Base-by-base conservation (phyloP, 495 filamentous ascomycete species). In the Cercophora sp. region DNA sequence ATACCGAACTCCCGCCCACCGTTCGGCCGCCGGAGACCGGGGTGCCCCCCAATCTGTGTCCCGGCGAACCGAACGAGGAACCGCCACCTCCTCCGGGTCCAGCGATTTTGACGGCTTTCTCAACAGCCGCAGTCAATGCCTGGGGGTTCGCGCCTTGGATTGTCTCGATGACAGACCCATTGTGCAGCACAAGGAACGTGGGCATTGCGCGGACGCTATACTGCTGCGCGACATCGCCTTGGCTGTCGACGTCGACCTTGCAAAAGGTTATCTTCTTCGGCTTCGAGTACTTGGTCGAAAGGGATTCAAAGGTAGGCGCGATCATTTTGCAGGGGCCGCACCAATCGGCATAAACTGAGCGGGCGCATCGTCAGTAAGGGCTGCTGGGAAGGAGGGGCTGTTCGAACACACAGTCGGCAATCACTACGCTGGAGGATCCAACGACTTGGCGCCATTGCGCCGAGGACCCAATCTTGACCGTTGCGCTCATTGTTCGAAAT, bases 181-280 rank as follows among this genome's bases (percentile, higher is more conserved):
- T 81, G 68, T 91, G 86, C 74, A 96, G 86, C 56, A 96, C 78
- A 52, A 95, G 78, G 74, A 96, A 95, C 41, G 91, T 96, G 1
- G 91, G 91, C 80, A 89, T 84, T 22, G 84, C 85, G 57, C 67
- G 62, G 32, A 85, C 75, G 47, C 69, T 62, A 59, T 84, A 82
- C 54, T 68, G 60, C 36, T 70, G 58, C 9, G 82, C 76, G 35
- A 85, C 69, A n/a, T 79, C 74, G 37, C 71, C 63, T 51, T 79
- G 79, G 45, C 57, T 69, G 62, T 85, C 83, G 55, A 82, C 79
- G 61, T 86, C 72, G 60, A 84, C 73, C 60, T 86, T 86, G 53
- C 68, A 74, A 65, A 86, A 86, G 16, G 75, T 74, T 49, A 85
- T 73, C 60, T 69, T 73, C 44, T 69, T 65, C 2, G 79, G 75